These are phyloP conservation scores for Penicillium digitatum DNA, from an alignment of 2,329 filamentous ascomycete genomes.

Conservation along the genomic window DNA sequence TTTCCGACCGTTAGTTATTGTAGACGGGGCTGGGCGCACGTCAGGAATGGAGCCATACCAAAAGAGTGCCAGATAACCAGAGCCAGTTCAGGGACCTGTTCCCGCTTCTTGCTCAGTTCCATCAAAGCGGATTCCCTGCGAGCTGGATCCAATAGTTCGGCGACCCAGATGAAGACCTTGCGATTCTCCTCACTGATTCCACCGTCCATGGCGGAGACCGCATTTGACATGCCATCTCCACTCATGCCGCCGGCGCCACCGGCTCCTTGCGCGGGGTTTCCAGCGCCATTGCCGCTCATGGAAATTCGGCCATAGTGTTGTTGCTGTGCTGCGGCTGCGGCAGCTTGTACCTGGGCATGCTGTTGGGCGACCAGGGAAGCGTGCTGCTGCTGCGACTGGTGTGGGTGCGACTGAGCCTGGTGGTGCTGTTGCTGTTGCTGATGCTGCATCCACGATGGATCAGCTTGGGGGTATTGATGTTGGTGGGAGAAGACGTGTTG, in stretches of 20 bases:
- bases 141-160: conserved; percentile 80
- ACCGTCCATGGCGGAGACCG: conserved; percentile 53
- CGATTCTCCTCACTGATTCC: conserved; percentile 83
- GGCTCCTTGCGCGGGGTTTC: conserved; percentile 35
- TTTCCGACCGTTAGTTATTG: conserved; percentile 23
- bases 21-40: conserved; percentile 15
- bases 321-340: conserved; percentile 43
- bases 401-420: conserved; percentile 38
- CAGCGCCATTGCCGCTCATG: conserved; percentile 56
- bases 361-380: conserved; percentile 46
- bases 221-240: conserved; percentile 37
- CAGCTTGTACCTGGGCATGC: conserved; percentile 54
- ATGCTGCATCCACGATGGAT: conserved; percentile 45
- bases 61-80: conserved; percentile 98
- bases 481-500: conserved; percentile 61
- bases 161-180: conserved; percentile 87
- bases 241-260: conserved; percentile 47
- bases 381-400: conserved; percentile 41
- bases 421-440: conserved; percentile 38
- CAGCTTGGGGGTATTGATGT: conserved; percentile 50
- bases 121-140: conserved; percentile 87
- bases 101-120: conserved; percentile 96
- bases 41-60: conserved; percentile 55
- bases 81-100: conserved; percentile 94
- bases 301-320: conserved; percentile 70